Base-by-base conservation (phyloP, 164 flowering plant genomes). In the Brasenia schreberi region DNA sequence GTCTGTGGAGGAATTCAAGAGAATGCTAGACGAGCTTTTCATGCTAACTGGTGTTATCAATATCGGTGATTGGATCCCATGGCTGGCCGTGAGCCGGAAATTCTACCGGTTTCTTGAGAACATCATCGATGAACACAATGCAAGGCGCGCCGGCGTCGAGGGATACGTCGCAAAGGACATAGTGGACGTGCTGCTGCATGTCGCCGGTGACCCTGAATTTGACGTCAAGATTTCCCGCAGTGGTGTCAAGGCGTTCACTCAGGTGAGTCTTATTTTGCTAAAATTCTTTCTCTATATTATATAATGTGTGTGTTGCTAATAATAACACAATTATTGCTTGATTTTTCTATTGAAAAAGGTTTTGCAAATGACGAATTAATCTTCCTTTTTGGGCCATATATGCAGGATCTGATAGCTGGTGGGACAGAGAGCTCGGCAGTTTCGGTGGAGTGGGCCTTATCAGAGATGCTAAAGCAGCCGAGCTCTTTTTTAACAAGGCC, bases 391-490 rank as follows among this genome's bases (percentile, higher is more conserved):
- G 53, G 53, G 10, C 3, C 5, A 45, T 7, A n/a, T n/a, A 72
- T 3, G 5, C 2, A 12, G 94, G 97, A 90, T 59, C 39, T 90
- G 62, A 78, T 87, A 0, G 87, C 90, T 0, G 97, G 87, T 4
- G 96, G 96, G 7, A 87, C 88, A 0, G 97, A 91, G 73, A 89
- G 85, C 72, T 80, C 94, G 4, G 82, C 94, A 0, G 86, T 83
- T 69, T 84, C 87, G 0, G 84, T 87, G 5, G 96, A 92, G 27
- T 23, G 27, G 97, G 90, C 94, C 0, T 73, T 92, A 0, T 76
- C 90, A 0, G 92, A 89, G 71, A 75, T 92, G 23, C 33, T 89
- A 42, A 81, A 65, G n/a, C 78, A 77, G 42, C 96, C 97, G 0
- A 71, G 83, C 64, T 83, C n/a, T 62, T 83, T 0, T 68, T 85